Evolutionary conservation across 169 alveolate species (phyloP), one percentile per base, ranked within the genome.

Genomic region (Plasmodium adleri): DNA sequence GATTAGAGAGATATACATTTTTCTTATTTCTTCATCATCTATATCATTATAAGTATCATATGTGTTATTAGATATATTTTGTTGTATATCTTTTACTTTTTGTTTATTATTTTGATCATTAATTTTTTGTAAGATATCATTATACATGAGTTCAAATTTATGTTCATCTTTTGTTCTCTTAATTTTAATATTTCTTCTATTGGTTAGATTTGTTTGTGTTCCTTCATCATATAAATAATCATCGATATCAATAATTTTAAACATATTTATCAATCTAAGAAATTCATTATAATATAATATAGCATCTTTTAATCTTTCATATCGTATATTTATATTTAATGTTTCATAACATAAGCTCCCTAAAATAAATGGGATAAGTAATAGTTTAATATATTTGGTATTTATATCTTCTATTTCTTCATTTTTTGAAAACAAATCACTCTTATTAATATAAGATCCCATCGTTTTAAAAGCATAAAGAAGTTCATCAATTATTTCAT

Each of bases 101-200:
- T 10, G n/a, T 15, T 52, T 52, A 52, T 52, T 52, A 10, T 75
- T 45, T 32, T 39, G 24, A 17, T 75, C 26, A 17, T 12, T 63
- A 32, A 32, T 4, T 32, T 32, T 32, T 63, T 63, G 62, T 12
- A 20, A 20, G 17, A 75, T 62, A 22, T 75, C 75, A 43, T 75
- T 17, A 47, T 62, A 75, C 32, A 75, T 62, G 8, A 62, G 59
- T 32, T 75, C 68, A 45, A 39, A 75, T 32, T 47, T 75, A 32
- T 75, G 62, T 75, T 75, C 88, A 52, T 75, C 88, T 54, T 75
- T 75, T 47, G 74, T 67, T 56, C 88, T 75, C 43, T 63, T 75
- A 62, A 75, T 39, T 32, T 75, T 75, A 2, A 75, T 49, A 39
- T 75, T 75, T 24, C 88, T 75, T 66, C 88, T 75, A 39, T 75